These are phyloP conservation scores for Trichophyton schoenleinii DNA, from an alignment of 2,329 filamentous ascomycete genomes.

Conservation along the genomic window DNA sequence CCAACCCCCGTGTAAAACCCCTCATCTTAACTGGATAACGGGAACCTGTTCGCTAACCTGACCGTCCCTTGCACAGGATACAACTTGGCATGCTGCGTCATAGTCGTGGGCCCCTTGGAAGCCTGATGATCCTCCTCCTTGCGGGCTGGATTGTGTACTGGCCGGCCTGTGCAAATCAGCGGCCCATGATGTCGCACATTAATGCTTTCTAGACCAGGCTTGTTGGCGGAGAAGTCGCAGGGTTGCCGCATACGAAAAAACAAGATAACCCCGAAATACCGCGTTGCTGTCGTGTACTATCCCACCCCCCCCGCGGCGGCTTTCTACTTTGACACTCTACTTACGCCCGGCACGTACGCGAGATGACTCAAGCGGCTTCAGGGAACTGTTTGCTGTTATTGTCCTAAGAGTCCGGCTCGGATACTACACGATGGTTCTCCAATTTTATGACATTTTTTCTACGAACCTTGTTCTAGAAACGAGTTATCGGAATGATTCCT, in stretches of 20 bases:
- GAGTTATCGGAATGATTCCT: neutral
- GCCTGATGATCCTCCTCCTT: slow-evolving; percentile 1
- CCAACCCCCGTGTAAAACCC: neutral
- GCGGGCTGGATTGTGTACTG: neutral
- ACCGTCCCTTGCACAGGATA: neutral
- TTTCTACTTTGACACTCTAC: neutral
- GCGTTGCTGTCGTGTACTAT: neutral
- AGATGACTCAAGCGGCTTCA: neutral
- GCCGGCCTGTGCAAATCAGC: neutral
- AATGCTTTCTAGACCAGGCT: neutral
- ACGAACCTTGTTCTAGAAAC: neutral
- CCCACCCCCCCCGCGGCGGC: neutral
- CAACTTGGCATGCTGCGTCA: slow-evolving; percentile 3
- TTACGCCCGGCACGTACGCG: neutral
- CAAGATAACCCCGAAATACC: neutral
- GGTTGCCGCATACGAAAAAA: neutral
- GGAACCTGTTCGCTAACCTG: neutral
- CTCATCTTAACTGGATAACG: neutral
- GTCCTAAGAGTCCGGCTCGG: neutral
- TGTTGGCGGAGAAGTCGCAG: neutral
- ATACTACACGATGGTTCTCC: neutral
- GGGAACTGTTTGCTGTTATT: neutral
- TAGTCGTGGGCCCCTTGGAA: neutral
- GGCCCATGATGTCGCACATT: neutral
- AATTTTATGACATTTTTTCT: neutral